Evolutionary conservation across 257 asterid species (phyloP), one percentile per base, ranked within the genome.

Genomic region (Datura wrightii): DNA sequence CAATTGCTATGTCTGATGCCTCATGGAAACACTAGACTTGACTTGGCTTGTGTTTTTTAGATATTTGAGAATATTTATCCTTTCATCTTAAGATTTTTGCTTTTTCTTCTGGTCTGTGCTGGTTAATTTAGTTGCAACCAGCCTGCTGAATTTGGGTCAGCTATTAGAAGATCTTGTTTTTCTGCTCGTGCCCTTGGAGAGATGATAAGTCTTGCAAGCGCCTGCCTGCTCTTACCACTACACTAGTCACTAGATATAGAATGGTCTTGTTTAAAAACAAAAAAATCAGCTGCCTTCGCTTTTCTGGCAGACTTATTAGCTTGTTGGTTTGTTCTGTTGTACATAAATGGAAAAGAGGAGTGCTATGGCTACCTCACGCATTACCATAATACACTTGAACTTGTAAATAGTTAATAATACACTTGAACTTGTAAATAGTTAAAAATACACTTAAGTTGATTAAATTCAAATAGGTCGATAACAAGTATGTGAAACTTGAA

Each of bases 121-220:
- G 41, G 46, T 78, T 78, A 52, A 78, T 52, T 10, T 78, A 52
- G 82, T 34, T 52, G 63, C 48, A 52, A 31, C 63, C 48, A 78
- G 7, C 63, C 46, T 31, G 0, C 9, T 78, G 59, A 78, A 31
- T 52, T 78, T 74, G 10, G 44, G 42, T 14, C 58, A 13, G 11
- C 76, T 66, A 3, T 37, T 36, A 37, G 24, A n/a, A n/a, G 5
- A 13, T 2, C 4, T 13, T 36, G 10, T 5, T 36, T 36, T 36
- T 24, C 31, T 36, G 71, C 71, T 34, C 44, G n/a, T 6, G 37
- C 37, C 18, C 10, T 44, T 71, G 37, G 37, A 18, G 37, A 18
- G 37, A n/a, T n/a, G 79, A n/a, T 55, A 41, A 62, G 56, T 5
- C 52, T 44, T 44, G 53, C 52, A 13, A 24, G 18, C 18, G 50